Conservation (phyloP, 805 yeast genomes). For the Metschnikowia santaceciliae region DNA sequence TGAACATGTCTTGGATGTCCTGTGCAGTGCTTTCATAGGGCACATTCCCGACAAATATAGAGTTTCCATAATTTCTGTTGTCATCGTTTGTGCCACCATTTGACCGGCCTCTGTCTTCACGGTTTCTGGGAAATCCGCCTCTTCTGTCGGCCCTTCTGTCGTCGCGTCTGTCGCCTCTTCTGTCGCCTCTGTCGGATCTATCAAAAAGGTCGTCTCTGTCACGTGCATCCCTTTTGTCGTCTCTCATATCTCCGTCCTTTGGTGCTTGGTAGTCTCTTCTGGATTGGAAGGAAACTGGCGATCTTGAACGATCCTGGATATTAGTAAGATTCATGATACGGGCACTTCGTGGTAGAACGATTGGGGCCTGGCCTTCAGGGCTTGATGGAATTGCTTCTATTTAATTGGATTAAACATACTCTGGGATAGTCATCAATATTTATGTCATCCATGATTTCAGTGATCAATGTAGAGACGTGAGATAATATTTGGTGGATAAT, state of each 20-base stretch:
- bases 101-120: constrained; percentile 21
- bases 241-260: constrained; percentile 14
- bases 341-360: background rate
- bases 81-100: constrained; percentile 10
- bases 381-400: background rate
- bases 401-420: constrained; percentile 36
- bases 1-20: constrained; percentile 58
- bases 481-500: background rate
- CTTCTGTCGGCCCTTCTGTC: constrained; percentile 19
- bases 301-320: constrained; percentile 25
- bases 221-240: constrained; percentile 21
- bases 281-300: constrained; percentile 25
- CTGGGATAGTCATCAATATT: constrained; percentile 61
- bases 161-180: constrained; percentile 12
- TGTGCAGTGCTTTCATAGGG: constrained; percentile 60
- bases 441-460: constrained; percentile 50
- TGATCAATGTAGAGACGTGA: background rate
- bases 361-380: background rate
- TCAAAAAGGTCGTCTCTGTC: constrained; percentile 1
- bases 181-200: background rate
- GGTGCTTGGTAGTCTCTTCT: constrained; percentile 28
- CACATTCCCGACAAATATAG: constrained; percentile 70
- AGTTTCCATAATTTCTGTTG: constrained; percentile 53
- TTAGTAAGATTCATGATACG: background rate
- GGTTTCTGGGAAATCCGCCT: constrained; percentile 9